Conservation (phyloP, 148 eudicot species). For the Arbutus unedo region DNA sequence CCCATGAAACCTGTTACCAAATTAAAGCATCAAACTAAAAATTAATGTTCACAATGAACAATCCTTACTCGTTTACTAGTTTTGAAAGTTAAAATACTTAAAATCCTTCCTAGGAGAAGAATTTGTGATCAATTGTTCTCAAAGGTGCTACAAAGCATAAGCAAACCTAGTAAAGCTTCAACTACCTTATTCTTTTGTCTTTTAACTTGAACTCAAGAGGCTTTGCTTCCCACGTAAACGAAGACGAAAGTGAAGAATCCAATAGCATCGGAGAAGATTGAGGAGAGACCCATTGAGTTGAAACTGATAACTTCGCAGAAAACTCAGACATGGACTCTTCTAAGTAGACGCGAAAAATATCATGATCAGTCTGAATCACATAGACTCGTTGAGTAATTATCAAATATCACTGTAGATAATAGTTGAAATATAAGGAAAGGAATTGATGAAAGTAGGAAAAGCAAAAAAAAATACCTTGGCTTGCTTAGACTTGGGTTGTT, state of each 20-base stretch:
- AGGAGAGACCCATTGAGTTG: slow-evolving; percentile 22
- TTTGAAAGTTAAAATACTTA: too few species aligned
- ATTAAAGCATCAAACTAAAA: neutral
- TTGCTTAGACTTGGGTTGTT: too few species aligned
- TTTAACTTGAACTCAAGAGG: slow-evolving; percentile 27
- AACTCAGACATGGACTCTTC: slow-evolving; percentile 34
- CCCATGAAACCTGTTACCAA: neutral
- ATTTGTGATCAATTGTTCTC: too few species aligned
- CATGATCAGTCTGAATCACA: slow-evolving; percentile 23
- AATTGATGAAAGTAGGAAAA: too few species aligned
- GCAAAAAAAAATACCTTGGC: too few species aligned
- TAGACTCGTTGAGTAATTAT: too few species aligned
- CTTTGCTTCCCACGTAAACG: slow-evolving; percentile 22
- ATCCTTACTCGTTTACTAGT: too few species aligned
- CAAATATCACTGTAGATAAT: too few species aligned
- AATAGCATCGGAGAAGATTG: slow-evolving; percentile 21
- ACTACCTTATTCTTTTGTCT: slow-evolving; percentile 21
- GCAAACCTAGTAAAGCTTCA: neutral
- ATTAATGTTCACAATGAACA: too few species aligned
- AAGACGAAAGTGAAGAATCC: slow-evolving; percentile 26
- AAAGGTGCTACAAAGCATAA: neutral
- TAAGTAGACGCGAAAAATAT: slow-evolving; percentile 18
- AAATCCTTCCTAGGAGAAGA: too few species aligned
- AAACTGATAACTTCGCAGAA: slow-evolving; percentile 18
- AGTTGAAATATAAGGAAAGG: too few species aligned